These are phyloP conservation scores for Pistacia integerrima DNA, from an alignment of 345 rosid species.

Conservation along the genomic window DNA sequence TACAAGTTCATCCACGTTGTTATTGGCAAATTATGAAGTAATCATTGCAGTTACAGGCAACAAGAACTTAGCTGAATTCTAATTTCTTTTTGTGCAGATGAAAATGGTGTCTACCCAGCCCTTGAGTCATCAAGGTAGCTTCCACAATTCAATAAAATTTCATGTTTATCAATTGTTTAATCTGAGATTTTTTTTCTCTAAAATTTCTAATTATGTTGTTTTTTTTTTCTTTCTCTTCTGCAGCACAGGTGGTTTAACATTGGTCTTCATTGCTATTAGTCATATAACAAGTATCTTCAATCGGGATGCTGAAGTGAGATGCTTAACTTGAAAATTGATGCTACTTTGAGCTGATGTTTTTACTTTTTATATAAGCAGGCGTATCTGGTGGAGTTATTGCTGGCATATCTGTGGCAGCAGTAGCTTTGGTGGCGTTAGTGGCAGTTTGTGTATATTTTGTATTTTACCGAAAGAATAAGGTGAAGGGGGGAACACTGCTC, in stretches of 20 bases:
- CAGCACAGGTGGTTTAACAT: conserved; percentile 56
- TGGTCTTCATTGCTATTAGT: conserved; percentile 31
- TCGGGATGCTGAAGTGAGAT: conserved; percentile 21
- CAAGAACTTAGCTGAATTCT: conserved; percentile 2
- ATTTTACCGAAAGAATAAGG: conserved; percentile 55
- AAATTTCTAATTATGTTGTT: conserved; percentile 8
- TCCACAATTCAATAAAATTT: neutral
- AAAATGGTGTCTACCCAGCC: conserved; percentile 45
- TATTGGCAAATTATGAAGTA: neutral
- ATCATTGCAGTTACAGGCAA: neutral
- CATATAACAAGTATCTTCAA: conserved; percentile 28
- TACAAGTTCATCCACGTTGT: neutral
- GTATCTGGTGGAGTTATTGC: conserved; percentile 59
- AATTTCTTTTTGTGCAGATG: conserved; percentile 51
- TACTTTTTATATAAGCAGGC: conserved; percentile 49
- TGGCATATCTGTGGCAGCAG: conserved; percentile 60
- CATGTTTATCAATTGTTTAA: neutral
- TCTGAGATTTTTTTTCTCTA: neutral
- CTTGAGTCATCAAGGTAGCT: conserved; percentile 57
- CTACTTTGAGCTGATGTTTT: conserved; percentile 27
- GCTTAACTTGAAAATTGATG: conserved; percentile 16
- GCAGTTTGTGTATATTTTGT: conserved; percentile 41
- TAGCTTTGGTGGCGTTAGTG: conserved; percentile 40
- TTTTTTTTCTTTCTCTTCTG: conserved; percentile 39
- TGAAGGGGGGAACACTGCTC: conserved; percentile 38